Base-by-base conservation (phyloP, 2,329 filamentous ascomycete genomes). In the Dactylellina parvicollis region DNA sequence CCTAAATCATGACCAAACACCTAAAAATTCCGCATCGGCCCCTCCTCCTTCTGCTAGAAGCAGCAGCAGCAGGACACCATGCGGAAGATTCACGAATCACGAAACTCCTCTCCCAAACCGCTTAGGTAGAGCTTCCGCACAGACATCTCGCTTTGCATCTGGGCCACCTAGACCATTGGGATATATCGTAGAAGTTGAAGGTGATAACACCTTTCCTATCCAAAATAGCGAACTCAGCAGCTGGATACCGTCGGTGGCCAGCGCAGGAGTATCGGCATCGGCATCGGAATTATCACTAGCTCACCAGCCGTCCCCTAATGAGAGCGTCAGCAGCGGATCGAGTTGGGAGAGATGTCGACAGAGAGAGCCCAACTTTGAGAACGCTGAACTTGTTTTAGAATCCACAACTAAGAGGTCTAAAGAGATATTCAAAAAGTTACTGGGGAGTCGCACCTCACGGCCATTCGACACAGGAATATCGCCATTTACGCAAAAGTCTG, bases 151-250 rank as follows among this genome's bases (percentile, higher is more conserved):
- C 4, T 20, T 36, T 8, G 22, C 42, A 24, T 46, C 32, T 44
- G 20, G 20, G 7, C 46, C 26, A 18, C 4, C 54, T 24, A 55
- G 54, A 9, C 60, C 54, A 22, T 8, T 47, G 1, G 42, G 34
- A 26, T 47, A 66, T 47, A 61, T 73, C 20, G 54, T 49, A 26
- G 69, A 73, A 49, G 60, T 66, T 5, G 69, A 73, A 38, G 69
- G 69, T 3, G 69, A 73, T 50, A 66, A 55, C 30, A 55, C 44
- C 2, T 73, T 73, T 24, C 54, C 47, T 18, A 8, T n/a, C 5
- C 14, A 28, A 3, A 5, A 28, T 16, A 44, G 18, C 5, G 44
- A 22, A 18, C n/a, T 38, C 16, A 14, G 20, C 8, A 20, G 42
- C 30, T 4, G 40, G 42, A 14, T 24, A 22, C 38, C 40, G 16